phyloP scores from a whole-genome alignment of 2,329 filamentous ascomycete genomes.

The Lecanicillium sp. region DNA sequence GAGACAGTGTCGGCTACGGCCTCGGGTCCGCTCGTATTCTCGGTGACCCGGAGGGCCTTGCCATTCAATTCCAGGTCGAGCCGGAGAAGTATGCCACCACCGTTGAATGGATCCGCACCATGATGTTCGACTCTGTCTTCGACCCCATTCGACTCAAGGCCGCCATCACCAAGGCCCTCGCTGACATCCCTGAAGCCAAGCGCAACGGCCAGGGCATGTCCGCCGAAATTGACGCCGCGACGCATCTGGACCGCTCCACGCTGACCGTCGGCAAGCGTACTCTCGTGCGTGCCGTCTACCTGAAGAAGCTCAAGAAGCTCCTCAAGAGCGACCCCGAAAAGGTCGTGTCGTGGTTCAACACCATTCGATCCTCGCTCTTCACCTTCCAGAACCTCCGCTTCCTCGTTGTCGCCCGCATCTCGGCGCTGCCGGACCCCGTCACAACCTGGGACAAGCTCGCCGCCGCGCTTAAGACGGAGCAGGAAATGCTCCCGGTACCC shows the following conservation, averaged over 20 bases:
- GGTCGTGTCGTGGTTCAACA: slow-evolving; percentile 72
- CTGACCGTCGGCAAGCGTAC: slow-evolving; percentile 72
- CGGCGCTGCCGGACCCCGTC: slow-evolving; percentile 67
- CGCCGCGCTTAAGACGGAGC: slow-evolving; percentile 30
- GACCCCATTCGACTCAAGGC: slow-evolving; percentile 62
- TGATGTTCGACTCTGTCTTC: slow-evolving; percentile 86
- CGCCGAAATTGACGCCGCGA: slow-evolving; percentile 63
- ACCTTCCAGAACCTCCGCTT: slow-evolving; percentile 80
- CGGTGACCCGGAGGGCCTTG: slow-evolving; percentile 75
- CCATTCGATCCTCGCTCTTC: slow-evolving; percentile 69
- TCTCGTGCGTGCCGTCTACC: slow-evolving; percentile 79
- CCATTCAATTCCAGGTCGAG: slow-evolving; percentile 80
- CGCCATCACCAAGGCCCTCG: slow-evolving; percentile 71
- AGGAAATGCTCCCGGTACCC: slow-evolving; percentile 62
- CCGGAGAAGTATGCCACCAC: slow-evolving; percentile 77
- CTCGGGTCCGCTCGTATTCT: slow-evolving; percentile 63
- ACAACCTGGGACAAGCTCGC: slow-evolving; percentile 64
- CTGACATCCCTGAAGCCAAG: slow-evolving; percentile 88
- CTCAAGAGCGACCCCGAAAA: slow-evolving; percentile 69
- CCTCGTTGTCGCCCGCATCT: slow-evolving; percentile 75
- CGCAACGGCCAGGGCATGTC: slow-evolving; percentile 70
- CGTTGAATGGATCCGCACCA: slow-evolving; percentile 75
- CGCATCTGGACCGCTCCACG: slow-evolving; percentile 73
- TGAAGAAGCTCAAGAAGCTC: slow-evolving; percentile 77
- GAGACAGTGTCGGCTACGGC: slow-evolving; percentile 80